Conservation (phyloP, 495 filamentous ascomycete genomes). For the Lindgomyces ingoldianus region DNA sequence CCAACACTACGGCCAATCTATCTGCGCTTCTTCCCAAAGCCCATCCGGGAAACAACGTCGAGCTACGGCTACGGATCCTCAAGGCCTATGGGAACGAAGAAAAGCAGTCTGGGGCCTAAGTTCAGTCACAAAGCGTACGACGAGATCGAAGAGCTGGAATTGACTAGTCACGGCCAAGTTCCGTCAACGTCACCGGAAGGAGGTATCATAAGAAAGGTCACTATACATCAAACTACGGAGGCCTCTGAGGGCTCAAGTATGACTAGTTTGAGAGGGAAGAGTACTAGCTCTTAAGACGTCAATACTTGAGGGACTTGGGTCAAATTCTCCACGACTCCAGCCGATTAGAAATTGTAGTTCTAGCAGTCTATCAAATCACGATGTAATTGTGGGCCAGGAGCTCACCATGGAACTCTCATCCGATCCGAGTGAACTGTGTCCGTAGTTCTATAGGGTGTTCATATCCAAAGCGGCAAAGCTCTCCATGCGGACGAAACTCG, state of each 20-base stretch:
- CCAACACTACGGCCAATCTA: slow-evolving; percentile 7
- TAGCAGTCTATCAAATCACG: too few species aligned
- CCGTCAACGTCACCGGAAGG: not conserved
- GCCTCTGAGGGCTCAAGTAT: not conserved
- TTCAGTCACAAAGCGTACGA: not conserved
- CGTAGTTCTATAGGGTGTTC: too few species aligned
- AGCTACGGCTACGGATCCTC: not conserved
- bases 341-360: too few species aligned
- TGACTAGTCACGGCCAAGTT: not conserved
- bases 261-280: not conserved
- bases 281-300: not conserved
- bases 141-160: slow-evolving; percentile 10
- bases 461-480: too few species aligned
- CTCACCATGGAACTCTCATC: too few species aligned
- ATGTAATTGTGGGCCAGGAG: too few species aligned
- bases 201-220: not conserved
- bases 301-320: too few species aligned
- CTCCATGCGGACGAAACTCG: too few species aligned
- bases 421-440: too few species aligned
- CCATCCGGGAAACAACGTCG: not conserved
- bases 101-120: not conserved
- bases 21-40: not conserved
- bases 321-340: too few species aligned
- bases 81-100: not conserved
- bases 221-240: slow-evolving; percentile 4